Conservation (phyloP, 352 stramenopile genomes). For the Peronospora destructor region DNA sequence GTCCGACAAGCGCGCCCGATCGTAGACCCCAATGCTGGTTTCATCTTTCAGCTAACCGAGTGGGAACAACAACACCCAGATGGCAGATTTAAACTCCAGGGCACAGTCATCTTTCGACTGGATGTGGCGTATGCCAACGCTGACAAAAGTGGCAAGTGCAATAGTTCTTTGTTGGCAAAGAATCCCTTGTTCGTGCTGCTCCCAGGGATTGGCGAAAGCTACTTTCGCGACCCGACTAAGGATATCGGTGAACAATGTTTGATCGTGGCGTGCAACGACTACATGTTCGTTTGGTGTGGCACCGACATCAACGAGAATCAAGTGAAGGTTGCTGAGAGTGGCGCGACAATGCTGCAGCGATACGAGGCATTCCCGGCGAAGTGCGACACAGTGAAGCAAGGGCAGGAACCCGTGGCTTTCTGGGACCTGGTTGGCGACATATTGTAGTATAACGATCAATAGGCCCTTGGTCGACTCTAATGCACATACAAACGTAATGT, state of each 20-base stretch:
- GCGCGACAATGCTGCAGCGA: conserved; percentile 55
- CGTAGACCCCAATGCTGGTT: conserved; percentile 81
- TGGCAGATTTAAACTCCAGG: conserved; percentile 43
- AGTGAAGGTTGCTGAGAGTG: conserved; percentile 54
- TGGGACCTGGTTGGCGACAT: conserved; percentile 54
- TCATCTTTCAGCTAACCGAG: conserved; percentile 86
- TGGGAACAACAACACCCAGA: conserved; percentile 70
- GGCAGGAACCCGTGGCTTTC: conserved; percentile 62
- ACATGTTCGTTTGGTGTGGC: conserved; percentile 81
- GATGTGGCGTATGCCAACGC: conserved; percentile 41
- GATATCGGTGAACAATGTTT: conserved; percentile 57
- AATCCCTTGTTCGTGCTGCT: conserved; percentile 58
- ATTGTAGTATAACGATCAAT: conserved; percentile 9
- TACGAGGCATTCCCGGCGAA: conserved; percentile 71
- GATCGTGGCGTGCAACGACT: conserved; percentile 63
- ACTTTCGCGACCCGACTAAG: conserved; percentile 49
- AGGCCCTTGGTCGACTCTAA: conserved; percentile 1
- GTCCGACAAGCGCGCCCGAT: conserved; percentile 65
- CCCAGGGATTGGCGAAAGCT: conserved; percentile 36
- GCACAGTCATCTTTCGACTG: conserved; percentile 60
- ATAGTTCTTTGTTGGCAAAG: conserved; percentile 22
- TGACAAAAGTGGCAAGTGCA: conserved; percentile 29
- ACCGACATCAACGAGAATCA: conserved; percentile 40
- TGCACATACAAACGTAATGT: conserved; percentile 15
- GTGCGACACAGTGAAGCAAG: conserved; percentile 64